Base-by-base conservation (phyloP, 2,329 filamentous ascomycete species). In the Hypoxylon sp. region DNA sequence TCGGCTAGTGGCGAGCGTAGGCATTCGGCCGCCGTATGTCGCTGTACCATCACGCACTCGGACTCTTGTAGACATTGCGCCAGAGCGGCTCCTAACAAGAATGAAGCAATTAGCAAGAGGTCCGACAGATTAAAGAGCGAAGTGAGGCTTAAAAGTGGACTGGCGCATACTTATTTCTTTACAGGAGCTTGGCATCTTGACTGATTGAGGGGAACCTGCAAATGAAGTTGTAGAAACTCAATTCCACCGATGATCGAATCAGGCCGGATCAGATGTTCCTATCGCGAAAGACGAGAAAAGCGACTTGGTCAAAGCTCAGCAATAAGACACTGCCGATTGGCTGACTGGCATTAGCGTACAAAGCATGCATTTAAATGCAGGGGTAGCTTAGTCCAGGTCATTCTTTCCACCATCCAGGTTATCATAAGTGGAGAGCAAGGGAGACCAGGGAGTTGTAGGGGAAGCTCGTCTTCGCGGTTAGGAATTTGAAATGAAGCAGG, bases 1-100 rank as follows among this genome's bases (percentile, higher is more conserved):
- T 96, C 91, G 79, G 89, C 85, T 70, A 97, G 89, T 2, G 95
- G 95, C 17, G 90, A 86, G 53, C 93, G 92, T 50, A 99, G 89
- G 81, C 96, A 99, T 77, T 98, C 95, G 79, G 91, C 86, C 21
- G 96, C 93, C 7, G 87, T 88, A 84, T 98, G 91, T 65, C 94
- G 93, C 68, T 98, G 87, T 65, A 97, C 87, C 90, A 98, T 94
- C 76, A 99, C 92, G 82, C 96, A 99, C 81, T 98, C 95, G 76
- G 93, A 97, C 81, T 97, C 90, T 80, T 98, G 94, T 72, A 99
- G 93, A 83, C 96, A 99, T 85, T 93, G 87, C 70, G 96, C 96
- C 77, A 99, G 89, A 19, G 96, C 96, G 70, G 92, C 91, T 82
- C 95, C 95, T 98, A 80, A 69, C 55, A 54, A 54, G 44, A 29